Conservation (phyloP, 768 basidiomycete genomes). For the Trametes maxima region DNA sequence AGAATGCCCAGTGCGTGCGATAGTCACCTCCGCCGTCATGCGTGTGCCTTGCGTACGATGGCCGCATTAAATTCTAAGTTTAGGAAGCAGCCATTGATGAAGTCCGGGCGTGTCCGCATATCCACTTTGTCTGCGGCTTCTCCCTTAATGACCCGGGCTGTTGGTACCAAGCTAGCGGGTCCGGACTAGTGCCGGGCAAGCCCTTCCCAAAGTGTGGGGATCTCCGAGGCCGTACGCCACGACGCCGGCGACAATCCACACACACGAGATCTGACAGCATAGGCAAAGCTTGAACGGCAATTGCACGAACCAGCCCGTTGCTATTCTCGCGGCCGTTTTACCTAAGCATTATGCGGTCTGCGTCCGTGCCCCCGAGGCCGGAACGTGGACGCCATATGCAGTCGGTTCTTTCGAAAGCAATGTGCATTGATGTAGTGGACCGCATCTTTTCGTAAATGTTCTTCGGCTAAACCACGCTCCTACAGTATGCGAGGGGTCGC, state of each 20-base stretch:
- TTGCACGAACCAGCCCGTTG: constrained; percentile 3
- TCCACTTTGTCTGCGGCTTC: constrained; percentile 19
- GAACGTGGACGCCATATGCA: constrained; percentile 15
- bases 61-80: constrained; percentile 12
- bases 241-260: constrained; percentile 15
- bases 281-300: constrained; percentile 24
- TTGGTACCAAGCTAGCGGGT: constrained; percentile 10
- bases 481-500: constrained; percentile 12
- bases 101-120: constrained; percentile 9
- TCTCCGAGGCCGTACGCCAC: constrained; percentile 19
- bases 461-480: constrained; percentile 22
- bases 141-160: constrained; percentile 10
- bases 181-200: constrained; percentile 13
- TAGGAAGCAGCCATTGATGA: constrained; percentile 11
- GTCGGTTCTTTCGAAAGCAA: constrained; percentile 7
- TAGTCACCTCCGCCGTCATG: constrained; percentile 8
- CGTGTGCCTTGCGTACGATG: constrained; percentile 15
- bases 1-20: constrained; percentile 18
- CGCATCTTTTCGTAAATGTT: constrained; percentile 22
- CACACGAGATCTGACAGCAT: constrained; percentile 16
- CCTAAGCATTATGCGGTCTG: constrained; percentile 19
- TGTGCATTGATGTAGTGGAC: constrained; percentile 5
- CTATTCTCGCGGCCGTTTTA: constrained; percentile 20
- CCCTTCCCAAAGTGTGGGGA: constrained; percentile 21
- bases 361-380: constrained; percentile 10